Evolutionary conservation across 495 filamentous ascomycete genomes (phyloP).

Genomic region (Penicillium pancosmium): DNA sequence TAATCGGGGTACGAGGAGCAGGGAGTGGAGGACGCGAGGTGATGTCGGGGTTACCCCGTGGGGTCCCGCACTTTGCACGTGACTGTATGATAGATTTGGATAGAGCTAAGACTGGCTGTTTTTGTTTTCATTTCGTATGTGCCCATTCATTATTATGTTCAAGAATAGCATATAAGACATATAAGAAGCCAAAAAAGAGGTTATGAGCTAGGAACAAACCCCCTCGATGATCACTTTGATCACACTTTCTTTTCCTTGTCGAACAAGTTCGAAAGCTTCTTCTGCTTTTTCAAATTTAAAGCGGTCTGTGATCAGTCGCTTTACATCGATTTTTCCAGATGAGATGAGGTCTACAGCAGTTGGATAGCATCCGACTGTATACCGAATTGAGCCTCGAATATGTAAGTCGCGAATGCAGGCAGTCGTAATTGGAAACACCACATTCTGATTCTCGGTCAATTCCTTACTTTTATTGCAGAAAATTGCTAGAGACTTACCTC

Average conservation of each 20-base stretch:
- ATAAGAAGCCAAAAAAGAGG: background rate
- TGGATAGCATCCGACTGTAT: constrained; percentile 75
- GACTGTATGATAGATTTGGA: no score
- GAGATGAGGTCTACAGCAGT: constrained; percentile 73
- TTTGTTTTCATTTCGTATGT: no score
- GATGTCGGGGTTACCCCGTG: no score
- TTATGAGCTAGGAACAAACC: constrained; percentile 10
- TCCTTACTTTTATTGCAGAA: background rate
- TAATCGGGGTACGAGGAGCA: no score
- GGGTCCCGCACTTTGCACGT: no score
- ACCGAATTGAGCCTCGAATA: constrained; percentile 81
- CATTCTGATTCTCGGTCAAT: constrained; percentile 47
- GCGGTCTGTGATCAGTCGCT: constrained; percentile 68
- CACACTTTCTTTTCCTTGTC: constrained; percentile 72
- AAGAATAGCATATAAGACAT: no score
- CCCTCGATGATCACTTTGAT: constrained; percentile 86
- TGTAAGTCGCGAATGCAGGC: constrained; percentile 81
- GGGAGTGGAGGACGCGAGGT: no score
- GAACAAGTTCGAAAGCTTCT: constrained; percentile 75
- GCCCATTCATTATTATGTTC: no score
- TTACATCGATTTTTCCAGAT: constrained; percentile 67
- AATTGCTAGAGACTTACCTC: constrained; percentile 47
- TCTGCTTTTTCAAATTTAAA: constrained; percentile 76
- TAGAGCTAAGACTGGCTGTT: no score
- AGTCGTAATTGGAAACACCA: constrained; percentile 82